Evolutionary conservation across 106 monocot species (phyloP), one percentile per base, ranked within the genome.

Genomic region (Dioscorea dumetorum): DNA sequence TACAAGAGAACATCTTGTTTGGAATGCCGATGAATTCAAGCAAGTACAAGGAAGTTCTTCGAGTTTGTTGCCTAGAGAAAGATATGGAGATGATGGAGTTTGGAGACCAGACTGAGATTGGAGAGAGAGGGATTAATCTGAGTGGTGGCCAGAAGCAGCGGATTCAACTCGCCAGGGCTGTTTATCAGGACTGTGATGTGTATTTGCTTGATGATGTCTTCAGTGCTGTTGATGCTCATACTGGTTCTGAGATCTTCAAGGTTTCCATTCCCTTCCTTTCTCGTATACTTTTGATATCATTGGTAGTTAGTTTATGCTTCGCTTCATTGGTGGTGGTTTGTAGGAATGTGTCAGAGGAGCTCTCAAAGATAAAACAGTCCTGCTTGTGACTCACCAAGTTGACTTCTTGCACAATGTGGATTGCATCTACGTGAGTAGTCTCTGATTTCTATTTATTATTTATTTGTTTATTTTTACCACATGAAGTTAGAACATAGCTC

Each of bases 61-160:
- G 83, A 23, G 90, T 85, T 4, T 90, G 92, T 58, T 92, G 83
- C 68, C 64, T 92, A 74, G 84, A 85, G 74, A 89, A 83, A 68
- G 97, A 99, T 54, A 32, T 99, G 69, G 97, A 99, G 59, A 99
- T 99, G 84, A 92, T 99, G 92, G 92, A 99, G 75, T 99, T 92
- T 69, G 97, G 97, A 4, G 97, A 99, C 66, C 92, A 99, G 72
- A 99, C 97, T n/a, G 97, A 99, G 77, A 99, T 99, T 12, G 97
- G 97, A 10, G 97, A 99, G 80, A 74, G 97, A 41, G 97, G 94
- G 17, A 93, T 99, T 77, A 99, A 99, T 60, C 85, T 99, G 49
- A 99, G 97, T 58, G 97, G 97, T 6, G 97, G 97, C 4, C 97
- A 99, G 70, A 99, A 99, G 76, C 97, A 99, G 70, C 84, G 92